phyloP scores from a whole-genome alignment of 2,329 filamentous ascomycete species.

The Trichoderma harzianum region DNA sequence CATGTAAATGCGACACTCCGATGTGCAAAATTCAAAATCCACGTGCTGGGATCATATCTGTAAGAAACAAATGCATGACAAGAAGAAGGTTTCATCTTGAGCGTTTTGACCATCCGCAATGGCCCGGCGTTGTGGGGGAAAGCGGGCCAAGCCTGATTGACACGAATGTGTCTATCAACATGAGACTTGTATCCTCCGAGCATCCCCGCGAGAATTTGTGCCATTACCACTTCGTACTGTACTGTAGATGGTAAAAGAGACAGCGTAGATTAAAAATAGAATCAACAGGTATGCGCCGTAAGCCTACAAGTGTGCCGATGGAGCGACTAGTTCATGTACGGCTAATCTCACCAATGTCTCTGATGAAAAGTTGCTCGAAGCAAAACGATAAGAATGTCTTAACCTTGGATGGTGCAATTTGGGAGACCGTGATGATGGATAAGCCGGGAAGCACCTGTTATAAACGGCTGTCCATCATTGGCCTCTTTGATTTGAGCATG shows the following conservation, averaged over 20 bases:
- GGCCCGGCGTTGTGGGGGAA: neutral
- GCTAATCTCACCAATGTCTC: neutral
- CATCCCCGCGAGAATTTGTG: neutral
- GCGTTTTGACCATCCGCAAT: neutral
- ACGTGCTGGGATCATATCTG: neutral
- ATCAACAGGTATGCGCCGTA: neutral
- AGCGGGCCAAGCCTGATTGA: neutral
- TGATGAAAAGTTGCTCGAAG: neutral
- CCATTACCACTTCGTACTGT: neutral
- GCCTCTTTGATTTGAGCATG: neutral
- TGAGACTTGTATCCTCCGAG: neutral
- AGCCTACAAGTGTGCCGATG: neutral
- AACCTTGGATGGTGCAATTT: neutral
- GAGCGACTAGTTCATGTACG: neutral
- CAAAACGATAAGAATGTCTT: neutral
- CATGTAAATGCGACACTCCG: neutral
- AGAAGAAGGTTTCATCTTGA: slow-evolving; percentile 5
- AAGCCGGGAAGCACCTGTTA: neutral
- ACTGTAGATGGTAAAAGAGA: neutral
- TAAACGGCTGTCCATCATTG: neutral
- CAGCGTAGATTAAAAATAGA: neutral
- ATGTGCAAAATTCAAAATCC: neutral
- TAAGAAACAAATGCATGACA: neutral
- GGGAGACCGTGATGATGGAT: neutral
- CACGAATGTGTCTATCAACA: neutral